These are phyloP conservation scores for Cryptosporidium ryanae DNA, from an alignment of 169 alveolate species.

Conservation along the genomic window DNA sequence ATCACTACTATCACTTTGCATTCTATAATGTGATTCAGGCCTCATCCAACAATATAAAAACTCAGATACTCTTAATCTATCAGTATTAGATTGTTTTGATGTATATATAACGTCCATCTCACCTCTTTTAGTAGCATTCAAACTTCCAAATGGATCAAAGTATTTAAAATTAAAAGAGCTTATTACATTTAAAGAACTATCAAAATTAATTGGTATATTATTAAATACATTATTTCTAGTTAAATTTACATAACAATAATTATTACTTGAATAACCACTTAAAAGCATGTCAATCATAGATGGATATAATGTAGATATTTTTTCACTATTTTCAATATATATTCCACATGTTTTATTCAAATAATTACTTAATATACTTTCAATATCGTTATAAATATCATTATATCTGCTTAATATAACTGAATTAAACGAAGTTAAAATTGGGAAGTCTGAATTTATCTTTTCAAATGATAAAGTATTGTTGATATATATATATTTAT, in stretches of 20 bases:
- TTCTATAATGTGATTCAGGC: slow-evolving; percentile 43
- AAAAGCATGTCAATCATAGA: slow-evolving; percentile 3
- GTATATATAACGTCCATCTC: slow-evolving; percentile 36
- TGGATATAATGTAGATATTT: slow-evolving; percentile 24
- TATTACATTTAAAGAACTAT: not conserved
- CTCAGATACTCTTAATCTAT: slow-evolving; percentile 22
- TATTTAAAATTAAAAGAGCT: slow-evolving; percentile 20
- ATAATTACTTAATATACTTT: not conserved
- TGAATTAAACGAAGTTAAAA: not conserved
- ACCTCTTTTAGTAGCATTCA: slow-evolving; percentile 38
- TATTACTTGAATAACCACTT: slow-evolving; percentile 25
- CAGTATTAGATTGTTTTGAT: not conserved
- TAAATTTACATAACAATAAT: slow-evolving; percentile 3
- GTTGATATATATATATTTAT: not conserved
- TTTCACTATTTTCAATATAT: not conserved
- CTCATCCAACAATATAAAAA: slow-evolving; percentile 69
- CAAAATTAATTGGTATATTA: slow-evolving; percentile 30
- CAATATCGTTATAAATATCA: not conserved
- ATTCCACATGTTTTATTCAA: not conserved
- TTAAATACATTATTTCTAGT: not conserved
- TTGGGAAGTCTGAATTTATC: too few relatives aligned
- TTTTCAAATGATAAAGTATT: not conserved
- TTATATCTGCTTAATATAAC: not conserved
- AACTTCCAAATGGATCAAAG: slow-evolving; percentile 26
- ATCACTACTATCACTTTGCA: not conserved